Base-by-base conservation (phyloP, 2,329 filamentous ascomycete genomes). In the Penicillium sp. region DNA sequence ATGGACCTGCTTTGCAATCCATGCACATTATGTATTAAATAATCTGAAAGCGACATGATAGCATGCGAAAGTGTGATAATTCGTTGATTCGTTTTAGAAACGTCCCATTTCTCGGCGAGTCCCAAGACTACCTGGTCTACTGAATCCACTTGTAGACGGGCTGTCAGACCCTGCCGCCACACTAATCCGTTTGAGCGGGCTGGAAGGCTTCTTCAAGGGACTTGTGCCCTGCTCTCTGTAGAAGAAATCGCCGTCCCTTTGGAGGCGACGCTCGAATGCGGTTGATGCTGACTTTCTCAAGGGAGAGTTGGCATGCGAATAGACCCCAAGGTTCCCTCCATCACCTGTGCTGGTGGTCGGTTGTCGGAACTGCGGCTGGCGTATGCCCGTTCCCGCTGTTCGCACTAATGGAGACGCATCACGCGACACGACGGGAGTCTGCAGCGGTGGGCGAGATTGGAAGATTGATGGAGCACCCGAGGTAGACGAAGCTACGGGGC, bases 291-390 rank as follows among this genome's bases (percentile, higher is more conserved):
- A 81, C 69, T 96, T 96, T 63, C 91, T 88, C 10, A 97, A 72
- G 0, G 93, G 93, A 9, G 90, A 96, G 33, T 87, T 88, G 5
- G 86, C 85, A 68, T 96, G 90, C 5, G 82, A 87, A 69, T 86
- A 91, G 1, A 95, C 81, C 12, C 92, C 91, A 43, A 96, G 77
- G 66, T 82, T 93, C 2, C 92, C 91, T 13, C 91, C 91, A 66
- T 87, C 85, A 8, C 83, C 79, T 15, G 68, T 68, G 18, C 65
- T 64, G 7, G 67, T 61, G 12, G 73, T 62, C 13, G 74, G 75
- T 26, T 77, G 73, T 36, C 78, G 72, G 62, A 80, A 80, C 50
- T 84, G 77, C 18, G 83, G 79, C 63, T 84, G 78, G 30, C 80
- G 75, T 52, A 84, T 80, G 2, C 75, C 72, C 29, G 76, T 75